These are phyloP conservation scores for Stereum hirsutum DNA, from an alignment of 1,284 basidiomycete genomes.

Conservation along the genomic window DNA sequence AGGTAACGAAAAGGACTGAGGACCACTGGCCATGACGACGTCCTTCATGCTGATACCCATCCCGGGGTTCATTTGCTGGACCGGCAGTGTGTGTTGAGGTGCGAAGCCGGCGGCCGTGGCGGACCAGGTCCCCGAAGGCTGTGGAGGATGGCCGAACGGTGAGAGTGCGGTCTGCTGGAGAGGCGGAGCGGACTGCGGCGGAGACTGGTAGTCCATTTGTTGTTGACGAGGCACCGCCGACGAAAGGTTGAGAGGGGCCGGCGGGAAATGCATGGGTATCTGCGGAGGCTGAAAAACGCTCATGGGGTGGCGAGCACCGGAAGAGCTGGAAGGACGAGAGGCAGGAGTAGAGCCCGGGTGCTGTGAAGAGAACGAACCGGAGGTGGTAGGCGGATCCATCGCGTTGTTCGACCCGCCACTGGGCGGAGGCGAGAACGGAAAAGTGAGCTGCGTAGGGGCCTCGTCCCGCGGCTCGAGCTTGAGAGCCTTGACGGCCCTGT, in stretches of 20 bases:
- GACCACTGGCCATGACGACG: constrained; percentile 11
- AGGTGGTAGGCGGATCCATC: constrained; percentile 11
- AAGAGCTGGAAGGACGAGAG: constrained; percentile 35
- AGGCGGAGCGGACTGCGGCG: constrained; percentile 11
- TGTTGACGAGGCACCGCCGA: constrained; percentile 7
- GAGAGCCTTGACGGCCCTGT: constrained; percentile 51
- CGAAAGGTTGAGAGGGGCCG: constrained; percentile 11
- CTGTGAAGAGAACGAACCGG: constrained; percentile 18
- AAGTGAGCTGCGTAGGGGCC: constrained; percentile 15
- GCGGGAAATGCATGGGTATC: constrained; percentile 15
- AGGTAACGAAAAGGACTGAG: not conserved
- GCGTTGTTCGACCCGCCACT: constrained; percentile 10
- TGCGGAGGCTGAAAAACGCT: constrained; percentile 13
- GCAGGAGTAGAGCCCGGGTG: constrained; percentile 21
- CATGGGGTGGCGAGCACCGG: constrained; percentile 20
- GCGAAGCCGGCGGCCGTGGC: constrained; percentile 1
- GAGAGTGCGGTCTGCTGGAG: constrained; percentile 17
- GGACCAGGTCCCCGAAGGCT: constrained; percentile 8
- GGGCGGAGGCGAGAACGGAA: constrained; percentile 13
- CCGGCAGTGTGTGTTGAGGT: constrained; percentile 18
- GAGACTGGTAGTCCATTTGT: constrained; percentile 9
- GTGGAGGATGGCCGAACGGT: constrained; percentile 9
- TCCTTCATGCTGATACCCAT: constrained; percentile 3
- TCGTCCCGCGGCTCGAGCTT: constrained; percentile 66
- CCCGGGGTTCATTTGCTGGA: constrained; percentile 5